Base-by-base conservation (phyloP, 129 eudicot species). In the Chrysanthemum makinoi region DNA sequence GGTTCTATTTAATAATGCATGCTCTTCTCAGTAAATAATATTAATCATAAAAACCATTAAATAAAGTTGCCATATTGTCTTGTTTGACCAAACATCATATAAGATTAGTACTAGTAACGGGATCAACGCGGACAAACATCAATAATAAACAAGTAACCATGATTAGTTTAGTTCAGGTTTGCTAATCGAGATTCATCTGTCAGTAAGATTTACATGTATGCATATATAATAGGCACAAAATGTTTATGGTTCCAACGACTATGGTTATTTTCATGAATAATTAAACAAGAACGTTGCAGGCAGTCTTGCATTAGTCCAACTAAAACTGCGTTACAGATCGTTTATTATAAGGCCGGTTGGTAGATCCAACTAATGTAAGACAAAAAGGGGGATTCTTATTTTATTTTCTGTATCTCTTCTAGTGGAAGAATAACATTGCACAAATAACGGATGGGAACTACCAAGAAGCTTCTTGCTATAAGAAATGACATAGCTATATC, bases 101-200 rank as follows among this genome's bases (percentile, higher is more conserved):
- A 46, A 71, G 70, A 22, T 12, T 63, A 55, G 46, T 48, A 12
- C 10, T 22, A 63, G 76, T 70, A 70, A 71, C 77, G 77, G 73
- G 77, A 78, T 71, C 62, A 49, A 46, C 54, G 81, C 73, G 73
- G 77, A 78, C 82, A 78, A 46, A 55, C 56, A 46, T 64, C 67
- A 71, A 70, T 70, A 46, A 55, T 74, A 63, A 64, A 73, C 55
- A 63, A 52, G 13, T 64, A 52, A 72, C 19, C 1, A 35, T 64
- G 62, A 53, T 51, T 63, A 51, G 14, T 74, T 55, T 63, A 19
- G 24, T 74, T 13, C 24, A 9, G 71, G 72, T 64, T 65, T 43
- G 65, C 19, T 39, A 53, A 64, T 74, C 56, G 57, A 65, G 53
- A 64, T 65, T 66, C 78, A 64, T 63, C 33, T 52, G 44, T 65